phyloP scores from a whole-genome alignment of 805 yeast species.

The Dipodascus geniculatus region DNA sequence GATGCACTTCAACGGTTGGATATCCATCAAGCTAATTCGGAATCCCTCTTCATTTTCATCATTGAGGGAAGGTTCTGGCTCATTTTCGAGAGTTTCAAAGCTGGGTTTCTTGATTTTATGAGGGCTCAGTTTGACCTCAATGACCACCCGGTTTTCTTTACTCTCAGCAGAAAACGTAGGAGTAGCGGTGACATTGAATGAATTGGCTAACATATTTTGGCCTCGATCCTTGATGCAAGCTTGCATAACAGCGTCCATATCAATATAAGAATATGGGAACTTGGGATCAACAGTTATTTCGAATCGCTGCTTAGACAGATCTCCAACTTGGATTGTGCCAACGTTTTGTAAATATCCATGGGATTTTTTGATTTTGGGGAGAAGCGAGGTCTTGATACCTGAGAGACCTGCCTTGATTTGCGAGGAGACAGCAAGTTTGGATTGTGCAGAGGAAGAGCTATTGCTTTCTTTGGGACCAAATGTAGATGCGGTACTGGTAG shows the following conservation, averaged over 20 bases:
- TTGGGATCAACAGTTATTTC: background rate
- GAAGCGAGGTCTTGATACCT: background rate
- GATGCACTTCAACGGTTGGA: constrained; percentile 10
- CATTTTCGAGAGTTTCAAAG: background rate
- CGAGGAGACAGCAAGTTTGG: background rate
- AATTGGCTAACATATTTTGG: background rate
- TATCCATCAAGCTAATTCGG: constrained; percentile 4
- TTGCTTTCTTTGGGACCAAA: background rate
- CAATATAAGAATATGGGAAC: background rate
- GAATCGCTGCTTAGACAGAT: background rate
- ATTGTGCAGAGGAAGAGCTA: background rate
- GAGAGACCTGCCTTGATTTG: background rate
- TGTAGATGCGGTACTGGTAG: background rate
- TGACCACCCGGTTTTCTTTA: background rate
- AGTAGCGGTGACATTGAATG: background rate
- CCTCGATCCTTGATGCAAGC: background rate
- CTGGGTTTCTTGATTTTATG: background rate
- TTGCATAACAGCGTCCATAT: background rate
- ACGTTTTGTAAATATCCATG: background rate
- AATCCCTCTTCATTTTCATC: background rate
- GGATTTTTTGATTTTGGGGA: background rate
- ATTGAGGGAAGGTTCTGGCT: background rate
- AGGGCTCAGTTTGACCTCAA: background rate
- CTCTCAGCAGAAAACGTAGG: background rate
- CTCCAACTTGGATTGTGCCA: background rate